Evolutionary conservation across 1,139 yeast genomes (phyloP).

Genomic region (Hemisphaericaspora subhashii): DNA sequence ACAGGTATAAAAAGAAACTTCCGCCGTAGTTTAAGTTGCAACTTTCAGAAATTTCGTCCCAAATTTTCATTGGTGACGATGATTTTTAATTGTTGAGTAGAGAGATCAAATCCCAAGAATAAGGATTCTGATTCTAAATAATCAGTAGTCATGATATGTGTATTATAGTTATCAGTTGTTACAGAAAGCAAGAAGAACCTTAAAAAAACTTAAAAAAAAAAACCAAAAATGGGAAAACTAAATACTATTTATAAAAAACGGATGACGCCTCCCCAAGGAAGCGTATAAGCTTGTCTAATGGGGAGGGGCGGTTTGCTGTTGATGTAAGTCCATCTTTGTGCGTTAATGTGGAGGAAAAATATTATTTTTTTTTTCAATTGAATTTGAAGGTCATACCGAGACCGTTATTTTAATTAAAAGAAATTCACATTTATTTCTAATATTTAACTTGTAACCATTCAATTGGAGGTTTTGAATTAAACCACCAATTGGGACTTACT

Average conservation of each 20-base stretch:
- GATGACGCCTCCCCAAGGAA: background rate
- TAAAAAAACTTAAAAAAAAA: background rate
- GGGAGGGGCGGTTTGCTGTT: background rate
- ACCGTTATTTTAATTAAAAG: background rate
- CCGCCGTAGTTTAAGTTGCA: slow-evolving; percentile 56
- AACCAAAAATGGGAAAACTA: background rate
- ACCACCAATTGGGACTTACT: slow-evolving; percentile 16
- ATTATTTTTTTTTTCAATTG: background rate
- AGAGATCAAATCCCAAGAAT: slow-evolving; percentile 77
- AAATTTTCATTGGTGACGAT: slow-evolving; percentile 60
- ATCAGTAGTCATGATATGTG: slow-evolving; percentile 4
- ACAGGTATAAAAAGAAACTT: too few relatives aligned
- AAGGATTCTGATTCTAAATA: slow-evolving; percentile 24
- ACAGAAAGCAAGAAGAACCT: background rate
- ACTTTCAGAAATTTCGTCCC: too few relatives aligned
- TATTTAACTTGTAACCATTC: slow-evolving; percentile 15
- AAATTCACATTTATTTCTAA: background rate
- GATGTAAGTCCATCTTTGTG: slow-evolving; percentile 1
- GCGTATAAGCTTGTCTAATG: background rate
- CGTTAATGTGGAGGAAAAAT: background rate
- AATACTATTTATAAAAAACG: background rate
- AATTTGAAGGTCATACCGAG: slow-evolving; percentile 1
- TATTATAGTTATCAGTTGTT: background rate
- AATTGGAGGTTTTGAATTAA: slow-evolving; percentile 11
- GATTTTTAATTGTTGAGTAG: slow-evolving; percentile 86